These are phyloP conservation scores for Beta vulgaris DNA, from an alignment of 148 eudicot species.

Conservation along the genomic window DNA sequence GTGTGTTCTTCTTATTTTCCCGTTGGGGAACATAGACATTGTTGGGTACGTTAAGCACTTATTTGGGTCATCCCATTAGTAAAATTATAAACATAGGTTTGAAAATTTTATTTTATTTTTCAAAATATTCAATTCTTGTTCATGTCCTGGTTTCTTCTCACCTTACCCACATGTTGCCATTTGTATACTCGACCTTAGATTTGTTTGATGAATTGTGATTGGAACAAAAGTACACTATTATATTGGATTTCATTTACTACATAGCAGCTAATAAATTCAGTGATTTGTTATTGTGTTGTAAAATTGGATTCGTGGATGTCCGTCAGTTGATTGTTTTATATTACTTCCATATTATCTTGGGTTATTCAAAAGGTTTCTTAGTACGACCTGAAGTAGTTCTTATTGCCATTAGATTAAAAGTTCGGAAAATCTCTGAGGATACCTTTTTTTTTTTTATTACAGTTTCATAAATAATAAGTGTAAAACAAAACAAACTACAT, in stretches of 20 bases:
- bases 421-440: too few relatives aligned
- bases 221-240: slow-evolving; percentile 19
- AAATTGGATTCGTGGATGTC: background rate
- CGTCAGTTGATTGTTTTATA: background rate
- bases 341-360: too few relatives aligned
- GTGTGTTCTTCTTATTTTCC: slow-evolving; percentile 46
- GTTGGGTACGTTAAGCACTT: slow-evolving; percentile 27
- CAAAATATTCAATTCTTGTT: slow-evolving; percentile 14
- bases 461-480: too few relatives aligned
- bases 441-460: too few relatives aligned
- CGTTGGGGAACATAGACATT: slow-evolving; percentile 50
- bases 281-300: slow-evolving; percentile 8
- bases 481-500: too few relatives aligned
- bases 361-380: too few relatives aligned
- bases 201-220: slow-evolving; percentile 22
- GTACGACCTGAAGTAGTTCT: too few relatives aligned
- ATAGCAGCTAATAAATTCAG: slow-evolving; percentile 31
- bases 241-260: slow-evolving; percentile 28
- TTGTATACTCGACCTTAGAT: slow-evolving; percentile 23
- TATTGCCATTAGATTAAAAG: too few relatives aligned
- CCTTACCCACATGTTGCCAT: slow-evolving; percentile 13
- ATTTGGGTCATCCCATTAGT: slow-evolving; percentile 6
- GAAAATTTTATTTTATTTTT: slow-evolving; percentile 5
- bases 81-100: slow-evolving; percentile 17
- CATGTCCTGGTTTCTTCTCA: slow-evolving; percentile 7